These are phyloP conservation scores for Ganoderma resinaceum DNA, from an alignment of 1,284 basidiomycete species.

Conservation along the genomic window DNA sequence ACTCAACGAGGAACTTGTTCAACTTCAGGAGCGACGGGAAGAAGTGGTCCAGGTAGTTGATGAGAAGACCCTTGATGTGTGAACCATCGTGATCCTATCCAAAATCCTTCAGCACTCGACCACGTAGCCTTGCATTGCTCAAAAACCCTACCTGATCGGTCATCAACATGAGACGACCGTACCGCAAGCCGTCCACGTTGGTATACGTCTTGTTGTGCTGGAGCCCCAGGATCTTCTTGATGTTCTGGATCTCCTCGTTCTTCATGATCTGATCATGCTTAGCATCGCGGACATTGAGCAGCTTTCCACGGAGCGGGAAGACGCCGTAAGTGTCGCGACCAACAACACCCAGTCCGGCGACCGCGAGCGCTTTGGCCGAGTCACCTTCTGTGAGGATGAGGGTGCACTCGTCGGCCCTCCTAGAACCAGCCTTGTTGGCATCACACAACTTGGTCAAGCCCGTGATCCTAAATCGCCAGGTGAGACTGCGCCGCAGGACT, in stretches of 20 bases:
- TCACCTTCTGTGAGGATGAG: constrained; percentile 99
- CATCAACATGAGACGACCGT: constrained; percentile 99
- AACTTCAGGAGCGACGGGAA: constrained; percentile 95
- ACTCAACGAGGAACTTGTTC: constrained; percentile 95
- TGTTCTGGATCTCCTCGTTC: constrained; percentile 96
- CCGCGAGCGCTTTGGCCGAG: constrained; percentile 96
- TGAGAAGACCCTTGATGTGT: constrained; percentile 98
- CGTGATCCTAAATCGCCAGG: constrained; percentile 64
- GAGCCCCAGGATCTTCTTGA: constrained; percentile 98
- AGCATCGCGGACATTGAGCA: constrained; percentile 98
- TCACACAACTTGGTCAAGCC: constrained; percentile 96
- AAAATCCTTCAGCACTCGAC: not conserved
- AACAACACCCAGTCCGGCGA: constrained; percentile 94
- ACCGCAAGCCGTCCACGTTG: constrained; percentile 79
- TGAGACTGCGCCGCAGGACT: not conserved
- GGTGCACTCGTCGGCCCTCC: constrained; percentile 85
- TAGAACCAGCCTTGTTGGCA: constrained; percentile 97
- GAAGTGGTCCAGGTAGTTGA: constrained; percentile 98
- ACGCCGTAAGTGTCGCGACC: constrained; percentile 98
- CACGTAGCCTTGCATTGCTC: too few species aligned
- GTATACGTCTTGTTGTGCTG: constrained; percentile 94
- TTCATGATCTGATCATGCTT: constrained; percentile 97
- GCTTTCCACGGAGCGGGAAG: constrained; percentile 96
- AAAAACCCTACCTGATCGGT: constrained; percentile 85
- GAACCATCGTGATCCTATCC: constrained; percentile 98